Base-by-base conservation (phyloP, 495 filamentous ascomycete species). In the Talaromyces borbonicus region DNA sequence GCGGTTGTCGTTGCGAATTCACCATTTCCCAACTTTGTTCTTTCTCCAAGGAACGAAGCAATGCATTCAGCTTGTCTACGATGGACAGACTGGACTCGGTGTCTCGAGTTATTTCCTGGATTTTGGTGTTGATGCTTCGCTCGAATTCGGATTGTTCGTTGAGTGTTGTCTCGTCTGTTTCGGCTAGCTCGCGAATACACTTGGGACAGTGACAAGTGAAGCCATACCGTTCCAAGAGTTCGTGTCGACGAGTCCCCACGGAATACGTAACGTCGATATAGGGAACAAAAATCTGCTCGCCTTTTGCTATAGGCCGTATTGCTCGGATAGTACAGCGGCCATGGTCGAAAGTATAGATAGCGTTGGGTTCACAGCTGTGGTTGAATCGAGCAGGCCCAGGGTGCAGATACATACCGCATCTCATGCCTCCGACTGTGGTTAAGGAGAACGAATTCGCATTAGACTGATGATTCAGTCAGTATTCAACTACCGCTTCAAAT, bases 341-440 rank as follows among this genome's bases (percentile, higher is more conserved):
- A 60, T 72, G 76, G 42, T 84, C 77, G 52, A 84, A 82, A 11
- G 76, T 69, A 25, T 84, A 67, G 11, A 74, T 66, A n/a, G 77
- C 69, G 48, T 85, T 89, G 23, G 80, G 80, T 27, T 72, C 66
- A 60, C 85, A 87, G 42, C 76, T 82, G 62, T 89, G 85, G 57
- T 87, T 87, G 52, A 81, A 70, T 8, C 71, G 53, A 30, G 75
- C 66, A 0, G 74, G 71, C 4, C 73, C 59, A 1, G 78, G 68
- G 44, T 84, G 79, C 29, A 87, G 52, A 33, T 71, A 76, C 8
- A 80, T 63, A 9, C 84, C 84, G 32, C 84, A 63, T 3, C 75
- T 68, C 43, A 81, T 78, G 29, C 78, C 73, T 2, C 70, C 61
- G 11, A 69, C 60, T 5, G 72, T 78, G 9, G 75, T 72, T 7